phyloP scores from a whole-genome alignment of 192 early-diverging fungal species.

The Entomortierella beljakovae region DNA sequence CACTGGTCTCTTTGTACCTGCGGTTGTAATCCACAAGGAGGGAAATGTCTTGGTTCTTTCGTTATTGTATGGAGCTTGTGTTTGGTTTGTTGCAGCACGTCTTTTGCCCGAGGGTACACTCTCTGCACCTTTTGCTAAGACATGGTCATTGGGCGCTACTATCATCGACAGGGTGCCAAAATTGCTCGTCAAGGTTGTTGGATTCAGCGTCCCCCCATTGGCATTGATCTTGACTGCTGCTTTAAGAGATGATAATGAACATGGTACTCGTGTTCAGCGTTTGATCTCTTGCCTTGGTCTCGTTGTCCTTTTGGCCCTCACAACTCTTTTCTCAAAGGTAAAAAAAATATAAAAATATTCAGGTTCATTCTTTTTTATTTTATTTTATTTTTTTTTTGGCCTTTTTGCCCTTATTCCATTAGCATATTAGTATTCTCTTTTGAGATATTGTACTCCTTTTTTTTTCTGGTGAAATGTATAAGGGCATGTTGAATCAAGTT shows the following conservation, averaged over 20 bases:
- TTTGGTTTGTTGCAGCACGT: constrained; percentile 33
- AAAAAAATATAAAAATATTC: neutral
- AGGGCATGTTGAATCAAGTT: too few species aligned
- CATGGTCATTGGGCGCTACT: constrained; percentile 33
- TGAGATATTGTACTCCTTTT: neutral
- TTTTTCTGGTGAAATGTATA: neutral
- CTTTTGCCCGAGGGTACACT: constrained; percentile 26
- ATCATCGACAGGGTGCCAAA: constrained; percentile 15
- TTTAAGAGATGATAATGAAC: constrained; percentile 57
- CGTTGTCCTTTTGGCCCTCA: constrained; percentile 62
- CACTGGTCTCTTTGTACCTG: constrained; percentile 50
- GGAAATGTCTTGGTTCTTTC: constrained; percentile 50
- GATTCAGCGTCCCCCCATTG: constrained; percentile 38
- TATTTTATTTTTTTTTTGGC: neutral
- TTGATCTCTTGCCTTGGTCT: constrained; percentile 83
- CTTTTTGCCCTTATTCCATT: neutral
- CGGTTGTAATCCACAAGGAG: constrained; percentile 37
- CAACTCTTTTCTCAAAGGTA: constrained; percentile 66
- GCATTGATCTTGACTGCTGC: constrained; percentile 67
- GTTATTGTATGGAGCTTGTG: constrained; percentile 31
- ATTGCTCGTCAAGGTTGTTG: constrained; percentile 22
- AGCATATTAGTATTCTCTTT: too few species aligned
- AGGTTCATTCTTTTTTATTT: neutral
- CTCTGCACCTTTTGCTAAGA: constrained; percentile 14
- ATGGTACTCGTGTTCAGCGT: constrained; percentile 72